Evolutionary conservation across 345 rosid species (phyloP).

Genomic region (Alliaria petiolata): DNA sequence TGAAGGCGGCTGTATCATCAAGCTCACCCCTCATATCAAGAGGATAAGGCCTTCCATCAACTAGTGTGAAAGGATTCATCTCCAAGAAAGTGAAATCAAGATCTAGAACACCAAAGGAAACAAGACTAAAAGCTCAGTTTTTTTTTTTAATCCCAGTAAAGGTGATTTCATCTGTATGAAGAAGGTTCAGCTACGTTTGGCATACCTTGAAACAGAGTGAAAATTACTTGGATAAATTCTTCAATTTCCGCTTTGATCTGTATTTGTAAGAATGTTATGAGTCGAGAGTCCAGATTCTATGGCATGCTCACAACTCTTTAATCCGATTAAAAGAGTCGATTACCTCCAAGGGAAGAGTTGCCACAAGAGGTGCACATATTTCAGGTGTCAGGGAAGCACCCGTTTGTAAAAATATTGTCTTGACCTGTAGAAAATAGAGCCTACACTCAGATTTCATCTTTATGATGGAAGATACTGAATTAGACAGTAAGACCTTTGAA

Average conservation of each 20-base stretch:
- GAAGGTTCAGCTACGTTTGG: neutral
- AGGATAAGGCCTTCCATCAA: slow-evolving; percentile 90
- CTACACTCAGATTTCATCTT: neutral
- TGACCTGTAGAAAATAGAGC: slow-evolving; percentile 48
- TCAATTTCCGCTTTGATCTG: slow-evolving; percentile 63
- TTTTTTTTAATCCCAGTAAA: neutral
- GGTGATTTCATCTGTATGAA: neutral
- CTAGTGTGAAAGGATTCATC: slow-evolving; percentile 95
- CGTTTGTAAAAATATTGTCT: slow-evolving; percentile 70
- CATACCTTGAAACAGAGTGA: slow-evolving; percentile 78
- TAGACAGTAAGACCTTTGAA: neutral
- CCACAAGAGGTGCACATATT: slow-evolving; percentile 78
- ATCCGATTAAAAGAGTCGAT: neutral
- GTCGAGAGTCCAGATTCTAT: neutral
- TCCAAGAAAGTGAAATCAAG: slow-evolving; percentile 96
- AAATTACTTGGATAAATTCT: slow-evolving; percentile 64
- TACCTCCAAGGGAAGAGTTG: slow-evolving; percentile 90
- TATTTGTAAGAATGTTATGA: slow-evolving; percentile 9
- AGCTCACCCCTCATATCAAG: slow-evolving; percentile 98
- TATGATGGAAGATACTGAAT: neutral
- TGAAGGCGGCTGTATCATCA: slow-evolving; percentile 94
- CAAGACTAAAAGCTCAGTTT: neutral
- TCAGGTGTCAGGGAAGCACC: slow-evolving; percentile 62
- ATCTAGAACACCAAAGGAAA: slow-evolving; percentile 41
- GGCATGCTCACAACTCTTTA: neutral